Percentiles rank a stretch among this genome's conserved stretches.
phyloP scores from a whole-genome alignment of 1,284 basidiomycete genomes.

The Ceratobasidium sp. region DNA sequence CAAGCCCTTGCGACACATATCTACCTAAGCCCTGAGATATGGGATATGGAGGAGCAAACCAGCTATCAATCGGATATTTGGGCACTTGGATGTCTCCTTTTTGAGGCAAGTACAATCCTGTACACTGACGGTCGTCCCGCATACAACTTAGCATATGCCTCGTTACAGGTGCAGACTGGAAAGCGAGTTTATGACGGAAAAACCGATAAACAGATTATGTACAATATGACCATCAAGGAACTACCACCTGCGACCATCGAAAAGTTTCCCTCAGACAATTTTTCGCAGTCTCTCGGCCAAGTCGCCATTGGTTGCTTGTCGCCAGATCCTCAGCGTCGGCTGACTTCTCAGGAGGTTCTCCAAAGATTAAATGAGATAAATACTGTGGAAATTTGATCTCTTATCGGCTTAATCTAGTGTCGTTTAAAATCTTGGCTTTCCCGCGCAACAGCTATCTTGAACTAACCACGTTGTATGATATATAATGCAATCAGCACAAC shows the following conservation, averaged over 20 bases:
- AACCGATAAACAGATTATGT: not conserved
- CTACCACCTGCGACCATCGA: not conserved
- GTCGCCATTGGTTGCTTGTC: not conserved
- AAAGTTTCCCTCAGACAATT: not conserved
- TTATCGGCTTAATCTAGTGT: too few relatives aligned
- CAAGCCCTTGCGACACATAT: not conserved
- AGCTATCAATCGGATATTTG: conserved; percentile 20
- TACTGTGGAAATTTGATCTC: too few relatives aligned
- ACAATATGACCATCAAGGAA: not conserved
- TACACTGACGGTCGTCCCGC: too few relatives aligned
- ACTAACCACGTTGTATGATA: too few relatives aligned
- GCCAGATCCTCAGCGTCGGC: not conserved
- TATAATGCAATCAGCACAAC: too few relatives aligned
- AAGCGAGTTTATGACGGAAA: not conserved
- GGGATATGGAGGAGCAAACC: not conserved
- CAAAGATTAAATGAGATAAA: too few relatives aligned
- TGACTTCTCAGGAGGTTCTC: not conserved
- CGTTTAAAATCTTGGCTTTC: too few relatives aligned
- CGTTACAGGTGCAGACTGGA: not conserved
- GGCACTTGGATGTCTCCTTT: conserved; percentile 9
- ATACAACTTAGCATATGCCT: too few relatives aligned
- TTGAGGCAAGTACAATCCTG: not conserved
- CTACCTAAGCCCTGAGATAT: conserved; percentile 7
- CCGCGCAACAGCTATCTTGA: too few relatives aligned
- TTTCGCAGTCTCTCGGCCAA: not conserved